These are phyloP conservation scores for Ilex aquifolium DNA, from an alignment of 257 asterid species.

Conservation along the genomic window DNA sequence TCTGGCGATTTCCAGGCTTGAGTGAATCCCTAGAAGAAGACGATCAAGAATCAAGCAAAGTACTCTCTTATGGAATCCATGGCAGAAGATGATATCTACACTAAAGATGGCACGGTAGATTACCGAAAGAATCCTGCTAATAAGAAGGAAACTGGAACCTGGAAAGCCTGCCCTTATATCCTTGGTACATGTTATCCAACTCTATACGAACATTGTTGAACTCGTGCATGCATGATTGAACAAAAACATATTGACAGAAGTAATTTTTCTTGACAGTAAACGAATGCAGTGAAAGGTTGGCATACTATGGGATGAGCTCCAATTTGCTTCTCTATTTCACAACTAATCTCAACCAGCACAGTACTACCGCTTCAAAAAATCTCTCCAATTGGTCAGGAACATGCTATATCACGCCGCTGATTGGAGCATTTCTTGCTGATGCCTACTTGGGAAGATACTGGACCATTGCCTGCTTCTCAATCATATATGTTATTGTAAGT, in stretches of 20 bases:
- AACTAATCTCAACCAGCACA: conserved; percentile 47
- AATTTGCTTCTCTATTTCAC: conserved; percentile 48
- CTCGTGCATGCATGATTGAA: too few species aligned
- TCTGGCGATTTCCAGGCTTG: too few species aligned
- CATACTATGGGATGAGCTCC: conserved; percentile 73
- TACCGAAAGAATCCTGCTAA: conserved; percentile 55
- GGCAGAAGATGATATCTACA: conserved; percentile 41
- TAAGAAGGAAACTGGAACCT: conserved; percentile 62
- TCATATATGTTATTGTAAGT: conserved; percentile 58
- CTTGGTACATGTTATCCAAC: conserved; percentile 33
- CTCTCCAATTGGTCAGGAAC: conserved; percentile 72
- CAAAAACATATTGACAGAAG: neutral
- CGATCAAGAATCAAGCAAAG: too few species aligned
- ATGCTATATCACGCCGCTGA: conserved; percentile 57
- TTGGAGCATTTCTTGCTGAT: conserved; percentile 77
- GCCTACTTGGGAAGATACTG: conserved; percentile 70
- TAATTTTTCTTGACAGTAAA: conserved; percentile 27
- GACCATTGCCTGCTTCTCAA: conserved; percentile 65
- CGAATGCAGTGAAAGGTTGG: conserved; percentile 66
- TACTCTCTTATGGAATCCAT: conserved; percentile 3
- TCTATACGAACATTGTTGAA: neutral
- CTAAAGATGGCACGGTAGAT: conserved; percentile 74
- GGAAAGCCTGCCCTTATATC: conserved; percentile 77
- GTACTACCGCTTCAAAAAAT: conserved; percentile 48
- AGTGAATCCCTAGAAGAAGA: too few species aligned